These are phyloP conservation scores for Leccinum imitatum DNA, from an alignment of 768 basidiomycete genomes.

Conservation along the genomic window DNA sequence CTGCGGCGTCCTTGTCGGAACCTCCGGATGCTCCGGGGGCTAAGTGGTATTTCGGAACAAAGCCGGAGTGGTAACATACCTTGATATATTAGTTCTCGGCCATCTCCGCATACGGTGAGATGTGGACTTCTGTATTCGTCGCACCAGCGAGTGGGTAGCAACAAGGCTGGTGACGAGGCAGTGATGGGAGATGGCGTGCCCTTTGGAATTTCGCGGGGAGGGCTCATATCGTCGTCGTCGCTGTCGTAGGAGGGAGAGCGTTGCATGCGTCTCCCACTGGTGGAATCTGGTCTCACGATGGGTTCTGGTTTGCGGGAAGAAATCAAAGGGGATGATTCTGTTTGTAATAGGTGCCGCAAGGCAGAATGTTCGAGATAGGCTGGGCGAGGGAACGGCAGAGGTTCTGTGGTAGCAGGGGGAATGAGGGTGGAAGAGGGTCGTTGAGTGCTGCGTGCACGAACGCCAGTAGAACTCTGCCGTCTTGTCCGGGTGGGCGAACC, in stretches of 20 bases:
- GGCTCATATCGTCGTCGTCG: slow-evolving; percentile 65
- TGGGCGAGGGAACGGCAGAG: slow-evolving; percentile 57
- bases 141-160: slow-evolving; percentile 78
- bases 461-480: slow-evolving; percentile 41
- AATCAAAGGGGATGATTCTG: slow-evolving; percentile 40
- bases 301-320: slow-evolving; percentile 41
- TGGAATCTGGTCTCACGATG: slow-evolving; percentile 21
- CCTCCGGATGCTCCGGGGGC: slow-evolving; percentile 44
- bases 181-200: slow-evolving; percentile 22
- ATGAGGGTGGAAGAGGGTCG: slow-evolving; percentile 31
- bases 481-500: slow-evolving; percentile 49
- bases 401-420: slow-evolving; percentile 28
- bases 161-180: slow-evolving; percentile 41
- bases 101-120: slow-evolving; percentile 65
- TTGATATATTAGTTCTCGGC: slow-evolving; percentile 70
- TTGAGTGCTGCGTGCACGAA: slow-evolving; percentile 22
- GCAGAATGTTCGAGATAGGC: slow-evolving; percentile 77
- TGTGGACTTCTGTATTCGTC: slow-evolving; percentile 59
- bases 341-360: slow-evolving; percentile 66
- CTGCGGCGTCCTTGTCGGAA: slow-evolving; percentile 80
- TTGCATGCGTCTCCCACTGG: slow-evolving; percentile 20
- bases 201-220: slow-evolving; percentile 42
- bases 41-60: slow-evolving; percentile 6
- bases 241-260: slow-evolving; percentile 54
- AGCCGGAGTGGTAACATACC: slow-evolving; percentile 41